Percentiles rank a stretch among this genome's conserved stretches.
Evolutionary conservation across 371 early-diverging fungal genomes (phyloP).

Genomic region (Modicella reniformis): DNA sequence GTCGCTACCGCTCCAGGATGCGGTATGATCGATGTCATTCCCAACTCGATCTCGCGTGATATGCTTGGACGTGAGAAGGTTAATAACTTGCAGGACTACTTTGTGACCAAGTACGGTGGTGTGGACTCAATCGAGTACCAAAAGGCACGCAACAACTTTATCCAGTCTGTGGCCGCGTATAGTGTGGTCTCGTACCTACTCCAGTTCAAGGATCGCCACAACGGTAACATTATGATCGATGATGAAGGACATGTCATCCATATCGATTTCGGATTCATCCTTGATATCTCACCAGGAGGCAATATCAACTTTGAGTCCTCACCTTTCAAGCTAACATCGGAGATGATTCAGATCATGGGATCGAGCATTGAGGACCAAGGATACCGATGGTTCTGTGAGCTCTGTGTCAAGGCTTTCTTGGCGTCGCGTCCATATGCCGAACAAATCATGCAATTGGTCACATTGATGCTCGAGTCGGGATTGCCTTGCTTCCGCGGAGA

Average conservation of each 20-base stretch:
- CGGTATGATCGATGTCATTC: constrained; percentile 99
- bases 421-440: constrained; percentile 91
- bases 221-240: constrained; percentile 99
- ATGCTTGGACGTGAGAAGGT: constrained; percentile 98
- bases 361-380: constrained; percentile 83
- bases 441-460: constrained; percentile 88
- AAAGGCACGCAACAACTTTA: constrained; percentile 93
- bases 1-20: constrained; percentile 97
- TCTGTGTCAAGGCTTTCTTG: constrained; percentile 93
- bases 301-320: constrained; percentile 92
- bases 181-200: constrained; percentile 95
- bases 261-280: constrained; percentile 99
- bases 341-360: constrained; percentile 98
- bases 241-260: constrained; percentile 97
- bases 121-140: constrained; percentile 90
- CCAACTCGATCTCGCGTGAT: constrained; percentile 97
- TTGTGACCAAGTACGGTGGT: constrained; percentile 92
- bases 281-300: constrained; percentile 98
- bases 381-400: constrained; percentile 89
- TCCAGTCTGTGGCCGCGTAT: constrained; percentile 96
- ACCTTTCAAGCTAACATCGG: constrained; percentile 98
- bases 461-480: constrained; percentile 94
- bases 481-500: constrained; percentile 97
- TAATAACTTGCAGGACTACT: constrained; percentile 95
- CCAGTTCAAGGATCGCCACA: constrained; percentile 99